These are phyloP conservation scores for Aspergillus versicolor DNA, from an alignment of 2,329 filamentous ascomycete genomes.

Conservation along the genomic window DNA sequence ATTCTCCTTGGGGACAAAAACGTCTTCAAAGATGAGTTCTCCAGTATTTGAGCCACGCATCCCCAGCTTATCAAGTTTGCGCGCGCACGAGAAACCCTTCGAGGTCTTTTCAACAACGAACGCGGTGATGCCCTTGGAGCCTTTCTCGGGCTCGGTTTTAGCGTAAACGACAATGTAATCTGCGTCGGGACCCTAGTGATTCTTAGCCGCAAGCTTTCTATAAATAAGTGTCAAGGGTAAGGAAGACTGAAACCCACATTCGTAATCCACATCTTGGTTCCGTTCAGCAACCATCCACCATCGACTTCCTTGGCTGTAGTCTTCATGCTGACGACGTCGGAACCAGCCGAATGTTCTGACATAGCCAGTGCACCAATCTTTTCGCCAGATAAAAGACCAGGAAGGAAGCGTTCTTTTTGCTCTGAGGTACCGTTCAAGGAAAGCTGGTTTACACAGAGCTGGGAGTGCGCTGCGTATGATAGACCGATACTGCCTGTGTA, in stretches of 20 bases:
- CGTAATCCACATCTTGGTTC: conserved; percentile 99
- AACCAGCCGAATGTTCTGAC: conserved; percentile 88
- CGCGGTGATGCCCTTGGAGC: conserved; percentile 88
- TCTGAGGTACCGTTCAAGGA: conserved; percentile 78
- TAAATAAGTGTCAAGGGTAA: background rate
- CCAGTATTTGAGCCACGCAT: conserved; percentile 98
- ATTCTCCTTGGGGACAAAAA: conserved; percentile 83
- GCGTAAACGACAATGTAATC: conserved; percentile 93
- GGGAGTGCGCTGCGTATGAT: conserved; percentile 92
- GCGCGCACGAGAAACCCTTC: conserved; percentile 78
- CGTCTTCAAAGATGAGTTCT: conserved; percentile 84
- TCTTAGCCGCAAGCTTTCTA: background rate
- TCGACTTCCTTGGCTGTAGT: conserved; percentile 77
- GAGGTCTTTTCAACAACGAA: conserved; percentile 75
- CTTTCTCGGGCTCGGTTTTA: conserved; percentile 79
- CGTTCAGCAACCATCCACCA: conserved; percentile 82
- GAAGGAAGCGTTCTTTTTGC: conserved; percentile 80
- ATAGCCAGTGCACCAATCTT: conserved; percentile 88
- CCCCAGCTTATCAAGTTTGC: conserved; percentile 95
- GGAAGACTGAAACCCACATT: conserved; percentile 58
- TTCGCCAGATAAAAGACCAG: conserved; percentile 75
- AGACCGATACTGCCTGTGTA: conserved; percentile 57
- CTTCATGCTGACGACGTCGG: conserved; percentile 95
- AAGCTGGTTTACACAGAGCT: conserved; percentile 94
- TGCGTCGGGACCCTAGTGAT: conserved; percentile 71